Evolutionary conservation across 2,329 filamentous ascomycete genomes (phyloP), one percentile per base, ranked within the genome.

Genomic region (Botrytis paeoniae): DNA sequence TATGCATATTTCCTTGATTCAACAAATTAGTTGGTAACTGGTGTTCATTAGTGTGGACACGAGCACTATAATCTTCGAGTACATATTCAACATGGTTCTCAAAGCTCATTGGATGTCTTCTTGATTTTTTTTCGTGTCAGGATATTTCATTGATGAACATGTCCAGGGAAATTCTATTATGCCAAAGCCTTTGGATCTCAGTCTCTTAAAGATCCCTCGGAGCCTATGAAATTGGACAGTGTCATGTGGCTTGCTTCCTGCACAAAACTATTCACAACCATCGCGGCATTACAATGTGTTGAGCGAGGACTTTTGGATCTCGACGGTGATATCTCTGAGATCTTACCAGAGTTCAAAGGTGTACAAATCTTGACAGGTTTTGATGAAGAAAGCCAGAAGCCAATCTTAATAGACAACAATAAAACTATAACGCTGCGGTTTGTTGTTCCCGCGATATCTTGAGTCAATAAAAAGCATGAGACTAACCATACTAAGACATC

Each of bases 201-300:
- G 1, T 80, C 80, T 29, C 76, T 86, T 83, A 84, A 89, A 12
- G 86, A 86, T 0, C 86, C 85, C 0, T 87, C 85, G 75, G 87
- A 86, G 29, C 59, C 85, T 3, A 89, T 92, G 86, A 85, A 85
- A 0, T 80, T 89, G 0, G 89, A 92, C 57, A 88, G 83, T 14
- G 82, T 89, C 1, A 92, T 90, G 78, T 89, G 85, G 86, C 82
- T 89, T 8, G 87, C 87, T 0, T 88, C 86, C 0, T 88, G 86
- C 77, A 88, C 88, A 25, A 89, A 89, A 80, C 82, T 89, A 79
- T 78, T 89, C 7, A 82, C 83, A 0, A 85, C 83, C 0, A 78
- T 89, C 14, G 85, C 87, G 0, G 84, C 82, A 45, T 86, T 90
- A 86, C 87, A 89, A 78, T 83, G 88, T 0, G 87, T 89, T 1